Percentiles rank a stretch among this genome's conserved stretches.
Conservation (phyloP, 352 stramenopile species). For the Thalassiosira hispida region DNA sequence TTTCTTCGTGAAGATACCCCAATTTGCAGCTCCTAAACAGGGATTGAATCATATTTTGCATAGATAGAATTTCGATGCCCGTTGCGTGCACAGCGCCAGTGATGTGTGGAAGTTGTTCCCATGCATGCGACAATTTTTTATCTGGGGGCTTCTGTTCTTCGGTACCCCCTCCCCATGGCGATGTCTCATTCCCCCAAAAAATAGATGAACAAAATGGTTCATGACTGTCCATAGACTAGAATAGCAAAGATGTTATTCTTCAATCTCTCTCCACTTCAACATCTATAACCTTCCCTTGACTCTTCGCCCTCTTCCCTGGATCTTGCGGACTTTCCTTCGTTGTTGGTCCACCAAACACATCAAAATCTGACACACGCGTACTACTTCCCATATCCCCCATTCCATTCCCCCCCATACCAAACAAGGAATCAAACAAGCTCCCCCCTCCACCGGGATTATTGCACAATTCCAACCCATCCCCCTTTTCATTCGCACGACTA, state of each 20-base stretch:
- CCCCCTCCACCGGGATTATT: conserved; percentile 49
- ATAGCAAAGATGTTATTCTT: conserved; percentile 12
- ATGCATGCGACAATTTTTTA: too few species aligned
- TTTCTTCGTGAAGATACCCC: neutral
- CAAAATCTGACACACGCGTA: conserved; percentile 28
- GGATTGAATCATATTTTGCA: too few species aligned
- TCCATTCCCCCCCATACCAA: conserved; percentile 20
- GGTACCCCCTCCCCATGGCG: too few species aligned
- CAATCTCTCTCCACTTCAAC: conserved; percentile 74
- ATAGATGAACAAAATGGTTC: too few species aligned
- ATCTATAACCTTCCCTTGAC: conserved; percentile 74
- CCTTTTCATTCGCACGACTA: conserved; percentile 57
- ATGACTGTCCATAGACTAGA: too few species aligned
- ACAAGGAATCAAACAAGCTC: conserved; percentile 69
- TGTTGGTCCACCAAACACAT: conserved; percentile 31
- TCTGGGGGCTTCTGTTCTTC: too few species aligned
- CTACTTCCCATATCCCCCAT: neutral
- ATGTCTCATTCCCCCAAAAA: too few species aligned
- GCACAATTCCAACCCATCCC: conserved; percentile 65
- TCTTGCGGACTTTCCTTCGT: conserved; percentile 28
- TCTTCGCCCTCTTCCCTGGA: conserved; percentile 51
- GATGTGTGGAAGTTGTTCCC: too few species aligned
- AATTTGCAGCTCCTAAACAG: too few species aligned
- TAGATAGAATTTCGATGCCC: too few species aligned
- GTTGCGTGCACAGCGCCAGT: too few species aligned